These are phyloP conservation scores for Peronospora farinosa DNA, from an alignment of 352 stramenopile species.

Conservation along the genomic window DNA sequence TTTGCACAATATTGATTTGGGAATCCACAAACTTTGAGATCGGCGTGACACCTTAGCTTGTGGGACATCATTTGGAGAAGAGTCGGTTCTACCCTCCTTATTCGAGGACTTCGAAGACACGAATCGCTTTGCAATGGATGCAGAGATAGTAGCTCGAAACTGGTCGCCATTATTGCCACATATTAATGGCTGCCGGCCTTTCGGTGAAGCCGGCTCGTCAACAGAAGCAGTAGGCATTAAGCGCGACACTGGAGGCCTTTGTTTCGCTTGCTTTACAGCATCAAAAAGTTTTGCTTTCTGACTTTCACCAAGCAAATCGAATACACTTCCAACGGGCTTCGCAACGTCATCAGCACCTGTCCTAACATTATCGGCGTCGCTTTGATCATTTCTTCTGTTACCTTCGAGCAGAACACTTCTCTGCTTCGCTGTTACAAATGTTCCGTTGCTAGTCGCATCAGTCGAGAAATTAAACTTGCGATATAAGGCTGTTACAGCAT, in stretches of 20 bases:
- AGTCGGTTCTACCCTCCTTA: constrained; percentile 8
- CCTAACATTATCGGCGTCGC: not conserved
- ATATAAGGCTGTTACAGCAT: constrained; percentile 38
- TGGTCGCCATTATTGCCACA: constrained; percentile 29
- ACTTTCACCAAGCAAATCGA: constrained; percentile 45
- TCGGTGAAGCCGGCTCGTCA: constrained; percentile 6
- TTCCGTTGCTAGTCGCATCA: constrained; percentile 24
- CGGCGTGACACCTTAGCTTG: constrained; percentile 40
- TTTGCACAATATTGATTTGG: constrained; percentile 70
- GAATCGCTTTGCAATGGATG: constrained; percentile 79
- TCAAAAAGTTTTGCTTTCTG: constrained; percentile 45
- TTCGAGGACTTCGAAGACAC: constrained; percentile 34
- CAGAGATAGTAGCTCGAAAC: constrained; percentile 70
- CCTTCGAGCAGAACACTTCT: constrained; percentile 39
- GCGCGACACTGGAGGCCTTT: constrained; percentile 1
- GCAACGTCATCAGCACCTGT: constrained; percentile 2
- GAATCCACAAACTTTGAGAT: constrained; percentile 53
- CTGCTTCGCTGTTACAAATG: constrained; percentile 47
- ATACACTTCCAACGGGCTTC: constrained; percentile 36
- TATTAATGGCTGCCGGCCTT: constrained; percentile 37
- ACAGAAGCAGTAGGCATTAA: not conserved
- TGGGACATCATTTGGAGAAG: not conserved
- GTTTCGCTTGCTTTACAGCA: constrained; percentile 33
- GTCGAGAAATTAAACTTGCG: constrained; percentile 51
- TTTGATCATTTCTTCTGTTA: not conserved